A percentile compares a stretch with the other conserved stretches of the same genome.
These are phyloP conservation scores for Calonectria pseudoturangicola DNA, from an alignment of 2,329 filamentous ascomycete species.

Conservation along the genomic window DNA sequence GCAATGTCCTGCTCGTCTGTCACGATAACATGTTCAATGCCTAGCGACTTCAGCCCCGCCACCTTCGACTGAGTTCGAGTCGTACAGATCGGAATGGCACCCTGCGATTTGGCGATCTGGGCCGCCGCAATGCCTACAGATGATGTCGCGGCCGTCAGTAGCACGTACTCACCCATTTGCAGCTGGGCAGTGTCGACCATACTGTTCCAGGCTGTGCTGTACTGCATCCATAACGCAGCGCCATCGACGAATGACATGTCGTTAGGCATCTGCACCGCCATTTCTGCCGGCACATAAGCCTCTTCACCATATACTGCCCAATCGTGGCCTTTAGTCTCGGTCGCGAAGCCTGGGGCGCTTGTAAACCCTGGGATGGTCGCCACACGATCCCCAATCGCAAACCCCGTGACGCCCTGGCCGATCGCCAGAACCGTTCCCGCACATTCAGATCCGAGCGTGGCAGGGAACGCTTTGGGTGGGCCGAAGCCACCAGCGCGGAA, in stretches of 20 bases:
- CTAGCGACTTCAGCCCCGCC: neutral
- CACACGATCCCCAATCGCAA: neutral
- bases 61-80: neutral
- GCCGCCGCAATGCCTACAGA: neutral
- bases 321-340: neutral
- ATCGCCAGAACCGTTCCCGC: neutral
- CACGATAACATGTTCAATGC: neutral
- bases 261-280: neutral
- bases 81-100: neutral
- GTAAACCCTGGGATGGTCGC: neutral
- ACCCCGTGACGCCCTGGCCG: neutral
- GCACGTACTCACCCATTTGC: constrained; percentile 1
- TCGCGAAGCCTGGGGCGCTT: neutral
- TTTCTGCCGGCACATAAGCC: neutral
- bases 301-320: neutral
- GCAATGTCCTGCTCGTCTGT: constrained; percentile 1
- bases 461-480: neutral
- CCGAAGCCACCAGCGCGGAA: neutral
- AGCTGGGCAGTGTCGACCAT: neutral
- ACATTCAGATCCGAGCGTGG: neutral
- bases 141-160: neutral
- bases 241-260: neutral
- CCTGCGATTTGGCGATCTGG: neutral
- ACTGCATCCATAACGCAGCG: neutral
- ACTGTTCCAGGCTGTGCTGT: constrained; percentile 11